Base-by-base conservation (phyloP, 1,139 yeast genomes). In the Taiozyma sp. region DNA sequence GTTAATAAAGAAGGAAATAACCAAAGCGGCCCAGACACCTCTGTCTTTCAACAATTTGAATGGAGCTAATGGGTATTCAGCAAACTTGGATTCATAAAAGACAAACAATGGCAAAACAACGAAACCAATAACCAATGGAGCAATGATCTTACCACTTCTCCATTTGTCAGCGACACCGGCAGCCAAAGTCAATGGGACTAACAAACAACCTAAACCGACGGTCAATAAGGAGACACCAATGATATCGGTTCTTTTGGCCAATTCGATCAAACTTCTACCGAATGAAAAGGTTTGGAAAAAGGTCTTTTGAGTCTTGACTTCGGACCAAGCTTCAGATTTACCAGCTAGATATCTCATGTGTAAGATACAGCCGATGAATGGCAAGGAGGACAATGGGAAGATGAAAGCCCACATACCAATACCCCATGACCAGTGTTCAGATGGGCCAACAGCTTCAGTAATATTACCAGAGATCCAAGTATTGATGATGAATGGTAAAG, bases 361-460 rank as follows among this genome's bases (percentile, higher is more conserved):
- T 11, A 73, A 41, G 60, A 82, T 70, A 59, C 84, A 76, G 11
- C 56, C 54, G 30, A 82, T 58, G 51, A 86, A 68, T 28, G 93
- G 93, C 24, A 85, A 52, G 58, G 83, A 73, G 6, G 79, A 64
- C 35, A 84, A 71, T 29, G 93, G 91, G 70, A 83, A 76, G 54
- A 86, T 83, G 62, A 84, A 82, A 1, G 90, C 90, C 88, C 88
- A 86, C 78, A 85, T 84, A 42, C 85, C 91, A 58, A 85, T 81
- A 59, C 84, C 83, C 81, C 84, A 85, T 40, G 79, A 74, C 95
- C 95, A 85, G 42, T 71, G 61, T 47, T 60, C 56, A 61, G 53
- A 63, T 48, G 69, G 73, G 42, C 70, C 64, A 10, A 68, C 72
- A 6, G 63, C 72, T 26, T 59, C 57, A 10, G 79, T 69, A 46